Percentiles rank a stretch among this genome's conserved stretches.
Conservation (phyloP, 140 eudicot genomes). For the Flaveria floridana region DNA sequence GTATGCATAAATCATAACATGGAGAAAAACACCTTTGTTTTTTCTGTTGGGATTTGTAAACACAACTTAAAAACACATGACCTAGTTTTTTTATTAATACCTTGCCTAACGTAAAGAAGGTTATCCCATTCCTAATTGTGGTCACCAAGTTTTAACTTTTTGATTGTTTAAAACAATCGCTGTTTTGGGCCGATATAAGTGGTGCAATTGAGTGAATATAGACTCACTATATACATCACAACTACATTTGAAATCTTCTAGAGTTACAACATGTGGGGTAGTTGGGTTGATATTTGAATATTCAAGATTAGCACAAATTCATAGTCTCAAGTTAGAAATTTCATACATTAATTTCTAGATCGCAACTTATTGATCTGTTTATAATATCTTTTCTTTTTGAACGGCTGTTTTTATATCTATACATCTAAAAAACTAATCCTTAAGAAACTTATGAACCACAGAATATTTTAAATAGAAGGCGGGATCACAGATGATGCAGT, state of each 20-base stretch:
- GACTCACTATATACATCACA: not conserved
- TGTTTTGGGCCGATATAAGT: not conserved
- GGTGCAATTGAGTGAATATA: constrained; percentile 1
- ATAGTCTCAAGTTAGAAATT: not conserved
- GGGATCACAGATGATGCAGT: not conserved
- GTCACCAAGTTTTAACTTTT: constrained; percentile 5
- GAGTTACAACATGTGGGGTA: no score
- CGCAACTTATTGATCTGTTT: not conserved
- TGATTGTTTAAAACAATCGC: not conserved
- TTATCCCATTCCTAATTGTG: constrained; percentile 16
- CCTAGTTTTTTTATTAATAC: not conserved
- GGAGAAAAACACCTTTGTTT: constrained; percentile 19
- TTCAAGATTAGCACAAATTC: not conserved
- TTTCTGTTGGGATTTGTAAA: constrained; percentile 3
- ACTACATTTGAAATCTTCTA: not conserved
- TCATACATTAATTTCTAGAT: constrained; percentile 10
- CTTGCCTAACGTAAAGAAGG: not conserved
- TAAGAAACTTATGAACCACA: not conserved
- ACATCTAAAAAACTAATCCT: not conserved
- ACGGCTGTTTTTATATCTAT: not conserved
- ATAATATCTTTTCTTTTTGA: not conserved
- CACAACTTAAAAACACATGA: constrained; percentile 7
- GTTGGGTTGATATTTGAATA: not conserved
- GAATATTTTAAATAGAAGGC: not conserved
- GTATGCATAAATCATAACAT: constrained; percentile 32